A percentile compares a stretch with the other conserved stretches of the same genome.
phyloP scores from a whole-genome alignment of 768 basidiomycete genomes.

The Mycena rebaudengoi region DNA sequence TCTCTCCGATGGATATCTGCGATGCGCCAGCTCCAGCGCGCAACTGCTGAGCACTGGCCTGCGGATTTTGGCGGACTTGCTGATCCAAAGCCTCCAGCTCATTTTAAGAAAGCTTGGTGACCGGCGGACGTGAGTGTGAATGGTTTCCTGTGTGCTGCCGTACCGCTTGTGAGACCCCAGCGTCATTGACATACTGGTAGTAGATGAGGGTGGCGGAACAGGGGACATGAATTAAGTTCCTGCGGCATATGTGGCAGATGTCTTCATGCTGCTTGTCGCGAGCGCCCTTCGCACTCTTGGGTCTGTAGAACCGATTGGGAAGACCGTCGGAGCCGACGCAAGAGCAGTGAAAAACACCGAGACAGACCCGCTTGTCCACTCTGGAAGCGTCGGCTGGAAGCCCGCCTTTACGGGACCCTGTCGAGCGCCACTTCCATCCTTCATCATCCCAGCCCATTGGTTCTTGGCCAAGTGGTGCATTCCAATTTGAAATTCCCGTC shows the following conservation, averaged over 20 bases:
- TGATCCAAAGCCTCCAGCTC: background rate
- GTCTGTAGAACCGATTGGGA: background rate
- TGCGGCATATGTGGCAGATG: background rate
- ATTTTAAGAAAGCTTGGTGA: background rate
- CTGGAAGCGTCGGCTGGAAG: background rate
- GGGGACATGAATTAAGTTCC: background rate
- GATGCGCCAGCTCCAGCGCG: background rate
- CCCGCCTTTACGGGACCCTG: background rate
- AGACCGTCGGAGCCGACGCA: background rate
- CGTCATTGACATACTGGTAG: background rate
- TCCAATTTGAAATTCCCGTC: background rate
- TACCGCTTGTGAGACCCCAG: background rate
- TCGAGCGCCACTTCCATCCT: background rate
- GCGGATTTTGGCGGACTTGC: background rate
- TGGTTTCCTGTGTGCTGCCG: background rate
- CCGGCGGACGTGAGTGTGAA: background rate
- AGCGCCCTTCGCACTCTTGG: background rate
- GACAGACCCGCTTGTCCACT: constrained; percentile 4
- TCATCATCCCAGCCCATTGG: background rate
- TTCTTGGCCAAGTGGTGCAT: background rate
- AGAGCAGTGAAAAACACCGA: background rate
- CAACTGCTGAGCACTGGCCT: background rate
- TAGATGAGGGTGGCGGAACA: background rate
- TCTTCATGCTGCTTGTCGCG: background rate
- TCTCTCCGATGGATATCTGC: background rate